phyloP scores from a whole-genome alignment of 495 filamentous ascomycete genomes.

The Penicillium canescens region DNA sequence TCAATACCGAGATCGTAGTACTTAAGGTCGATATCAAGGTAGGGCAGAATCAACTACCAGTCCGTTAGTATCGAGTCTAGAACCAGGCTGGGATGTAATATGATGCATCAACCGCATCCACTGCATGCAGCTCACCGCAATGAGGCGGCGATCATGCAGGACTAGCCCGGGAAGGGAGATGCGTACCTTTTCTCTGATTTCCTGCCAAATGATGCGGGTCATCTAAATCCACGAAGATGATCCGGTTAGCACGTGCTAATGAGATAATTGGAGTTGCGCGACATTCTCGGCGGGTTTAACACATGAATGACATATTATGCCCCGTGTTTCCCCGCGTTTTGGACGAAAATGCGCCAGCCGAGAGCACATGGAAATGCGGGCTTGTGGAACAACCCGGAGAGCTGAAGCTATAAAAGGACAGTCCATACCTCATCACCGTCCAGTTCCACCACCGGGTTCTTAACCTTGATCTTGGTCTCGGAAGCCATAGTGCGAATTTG shows the following conservation, averaged over 20 bases:
- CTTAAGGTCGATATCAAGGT: conserved; percentile 95
- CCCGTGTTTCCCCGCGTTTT: conserved; percentile 41
- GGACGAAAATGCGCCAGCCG: conserved; percentile 28
- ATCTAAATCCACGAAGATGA: conserved; percentile 53
- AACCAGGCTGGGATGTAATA: conserved; percentile 1
- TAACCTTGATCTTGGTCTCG: conserved; percentile 85
- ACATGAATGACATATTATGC: conserved; percentile 11
- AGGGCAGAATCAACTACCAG: conserved; percentile 82
- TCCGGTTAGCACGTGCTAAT: conserved; percentile 24
- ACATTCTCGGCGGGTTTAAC: conserved; percentile 6
- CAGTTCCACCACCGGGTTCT: conserved; percentile 95
- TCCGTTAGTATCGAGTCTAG: conserved; percentile 20
- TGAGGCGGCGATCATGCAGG: conserved; percentile 19
- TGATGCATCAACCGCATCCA: conserved; percentile 18
- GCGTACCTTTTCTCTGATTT: conserved; percentile 89
- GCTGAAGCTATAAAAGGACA: conserved; percentile 26
- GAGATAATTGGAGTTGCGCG: background rate
- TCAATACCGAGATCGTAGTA: conserved; percentile 97
- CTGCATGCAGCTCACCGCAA: conserved; percentile 19
- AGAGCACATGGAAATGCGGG: conserved; percentile 18
- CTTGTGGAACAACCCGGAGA: conserved; percentile 25
- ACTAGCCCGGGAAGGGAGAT: conserved; percentile 6
- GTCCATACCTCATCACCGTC: conserved; percentile 83
- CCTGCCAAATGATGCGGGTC: conserved; percentile 98
- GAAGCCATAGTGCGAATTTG: conserved; percentile 50